phyloP scores from a whole-genome alignment of 2,329 filamentous ascomycete species.

The Aureobasidium sp. region DNA sequence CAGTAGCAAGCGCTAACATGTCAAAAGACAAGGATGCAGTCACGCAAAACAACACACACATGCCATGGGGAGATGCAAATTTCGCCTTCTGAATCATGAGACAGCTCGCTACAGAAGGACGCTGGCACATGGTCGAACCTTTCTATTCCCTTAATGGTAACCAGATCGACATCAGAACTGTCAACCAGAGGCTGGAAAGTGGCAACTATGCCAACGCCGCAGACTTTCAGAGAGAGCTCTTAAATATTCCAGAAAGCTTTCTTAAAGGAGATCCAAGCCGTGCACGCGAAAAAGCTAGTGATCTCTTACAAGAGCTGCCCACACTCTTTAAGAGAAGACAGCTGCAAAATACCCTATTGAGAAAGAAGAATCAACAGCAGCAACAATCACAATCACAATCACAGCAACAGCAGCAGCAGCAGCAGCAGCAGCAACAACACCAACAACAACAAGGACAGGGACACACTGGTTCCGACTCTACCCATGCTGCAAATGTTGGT shows the following conservation, averaged over 20 bases:
- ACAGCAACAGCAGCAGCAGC: no score
- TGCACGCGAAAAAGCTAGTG: not conserved
- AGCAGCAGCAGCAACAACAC: no score
- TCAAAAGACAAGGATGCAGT: not conserved
- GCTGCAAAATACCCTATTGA: no score
- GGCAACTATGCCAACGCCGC: not conserved
- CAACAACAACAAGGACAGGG: no score
- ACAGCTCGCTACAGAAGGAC: not conserved
- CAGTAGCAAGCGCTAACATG: not conserved
- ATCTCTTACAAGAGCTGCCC: not conserved
- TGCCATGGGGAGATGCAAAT: not conserved
- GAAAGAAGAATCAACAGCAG: no score
- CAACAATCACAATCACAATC: no score
- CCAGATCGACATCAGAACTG: not conserved
- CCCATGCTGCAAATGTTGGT: no score
- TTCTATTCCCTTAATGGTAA: not conserved
- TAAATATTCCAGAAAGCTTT: not conserved
- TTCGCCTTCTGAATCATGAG: not conserved
- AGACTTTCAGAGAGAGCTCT: not conserved
- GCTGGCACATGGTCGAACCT: not conserved
- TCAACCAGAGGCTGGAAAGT: not conserved
- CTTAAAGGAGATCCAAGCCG: not conserved
- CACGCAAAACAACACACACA: not conserved
- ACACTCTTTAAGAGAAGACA: no score
- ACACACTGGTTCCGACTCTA: no score